Conservation (phyloP, 148 eudicot species). For the Silene uniflora region DNA sequence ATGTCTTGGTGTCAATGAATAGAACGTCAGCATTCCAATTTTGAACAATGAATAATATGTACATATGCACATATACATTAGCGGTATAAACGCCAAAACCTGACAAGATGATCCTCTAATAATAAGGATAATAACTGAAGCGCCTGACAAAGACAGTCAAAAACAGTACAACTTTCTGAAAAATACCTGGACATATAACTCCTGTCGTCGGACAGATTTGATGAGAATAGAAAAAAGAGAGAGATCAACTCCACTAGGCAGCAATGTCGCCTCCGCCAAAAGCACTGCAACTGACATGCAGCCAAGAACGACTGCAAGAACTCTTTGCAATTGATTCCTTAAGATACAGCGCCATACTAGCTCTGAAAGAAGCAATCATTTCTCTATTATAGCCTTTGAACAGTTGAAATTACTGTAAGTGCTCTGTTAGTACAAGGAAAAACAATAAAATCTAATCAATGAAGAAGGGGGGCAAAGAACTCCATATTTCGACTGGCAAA, state of each 20-base stretch:
- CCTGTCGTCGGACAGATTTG: slow-evolving; percentile 62
- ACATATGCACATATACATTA: slow-evolving; percentile 90
- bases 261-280: slow-evolving; percentile 89
- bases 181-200: slow-evolving; percentile 87
- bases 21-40: slow-evolving; percentile 85
- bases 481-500: too few species aligned
- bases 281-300: slow-evolving; percentile 98
- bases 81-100: slow-evolving; percentile 86
- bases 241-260: slow-evolving; percentile 71
- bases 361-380: slow-evolving; percentile 43
- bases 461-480: too few species aligned
- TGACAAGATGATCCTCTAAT: too few species aligned
- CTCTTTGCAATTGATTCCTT: slow-evolving; percentile 62
- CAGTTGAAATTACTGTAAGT: too few species aligned
- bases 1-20: slow-evolving; percentile 86
- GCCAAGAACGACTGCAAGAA: slow-evolving; percentile 79
- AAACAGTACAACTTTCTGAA: slow-evolving; percentile 5
- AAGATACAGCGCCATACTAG: slow-evolving; percentile 82
- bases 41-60: too few species aligned
- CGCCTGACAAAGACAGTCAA: neutral
- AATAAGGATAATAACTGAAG: neutral
- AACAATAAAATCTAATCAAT: neutral
- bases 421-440: slow-evolving; percentile 28
- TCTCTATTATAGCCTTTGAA: too few species aligned
- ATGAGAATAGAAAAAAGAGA: slow-evolving; percentile 86